Evolutionary conservation across 495 filamentous ascomycete genomes (phyloP).

Genomic region (Aspergillus funiculosus): DNA sequence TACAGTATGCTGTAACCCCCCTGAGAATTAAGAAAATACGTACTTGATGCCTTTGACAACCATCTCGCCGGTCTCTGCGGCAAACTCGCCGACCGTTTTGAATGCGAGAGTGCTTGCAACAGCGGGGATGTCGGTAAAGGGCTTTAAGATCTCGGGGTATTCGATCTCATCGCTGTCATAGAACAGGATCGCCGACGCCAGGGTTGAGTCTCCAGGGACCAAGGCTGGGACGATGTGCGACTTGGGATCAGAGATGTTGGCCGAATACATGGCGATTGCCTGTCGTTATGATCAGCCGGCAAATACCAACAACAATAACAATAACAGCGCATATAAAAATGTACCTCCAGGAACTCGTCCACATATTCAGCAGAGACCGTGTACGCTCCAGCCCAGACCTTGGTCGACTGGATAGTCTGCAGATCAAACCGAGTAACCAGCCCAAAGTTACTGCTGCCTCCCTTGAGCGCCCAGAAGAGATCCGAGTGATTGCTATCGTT

Average conservation of each 20-base stretch:
- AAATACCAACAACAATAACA: no score
- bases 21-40: no score
- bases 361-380: constrained; percentile 28
- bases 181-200: constrained; percentile 35
- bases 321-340: not conserved
- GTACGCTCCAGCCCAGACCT: constrained; percentile 41
- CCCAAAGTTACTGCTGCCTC: constrained; percentile 51
- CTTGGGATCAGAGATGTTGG: constrained; percentile 30
- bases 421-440: constrained; percentile 48
- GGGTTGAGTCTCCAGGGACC: constrained; percentile 23
- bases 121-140: constrained; percentile 33
- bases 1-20: no score
- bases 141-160: constrained; percentile 32
- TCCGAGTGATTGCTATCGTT: constrained; percentile 47
- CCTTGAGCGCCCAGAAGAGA: constrained; percentile 56
- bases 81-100: constrained; percentile 32
- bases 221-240: constrained; percentile 32
- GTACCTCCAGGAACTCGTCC: constrained; percentile 27
- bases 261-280: constrained; percentile 29
- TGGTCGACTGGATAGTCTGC: constrained; percentile 42
- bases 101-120: constrained; percentile 30
- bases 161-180: constrained; percentile 28
- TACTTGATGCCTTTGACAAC: constrained; percentile 30
- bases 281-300: constrained; percentile 2
- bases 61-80: constrained; percentile 24